A percentile compares a stretch with the other conserved stretches of the same genome.
These are phyloP conservation scores for Pezicula rhizophila DNA, from an alignment of 2,329 filamentous ascomycete genomes.

Conservation along the genomic window DNA sequence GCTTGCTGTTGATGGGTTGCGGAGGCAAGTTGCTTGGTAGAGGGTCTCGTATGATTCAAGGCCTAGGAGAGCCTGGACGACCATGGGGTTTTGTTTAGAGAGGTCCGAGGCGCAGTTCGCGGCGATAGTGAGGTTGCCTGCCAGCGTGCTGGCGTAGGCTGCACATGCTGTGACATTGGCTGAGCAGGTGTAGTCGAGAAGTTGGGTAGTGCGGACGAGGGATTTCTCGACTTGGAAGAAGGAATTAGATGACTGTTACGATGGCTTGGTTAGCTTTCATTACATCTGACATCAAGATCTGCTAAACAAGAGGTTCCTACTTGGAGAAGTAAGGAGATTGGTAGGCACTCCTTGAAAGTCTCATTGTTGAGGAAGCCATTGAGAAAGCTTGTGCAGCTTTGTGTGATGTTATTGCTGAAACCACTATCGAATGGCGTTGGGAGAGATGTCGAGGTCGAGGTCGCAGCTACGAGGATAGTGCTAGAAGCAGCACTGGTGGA, in stretches of 20 bases:
- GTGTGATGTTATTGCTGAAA: slow-evolving; percentile 55
- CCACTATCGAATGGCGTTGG: slow-evolving; percentile 64
- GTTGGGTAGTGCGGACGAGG: slow-evolving; percentile 64
- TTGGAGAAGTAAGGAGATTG: slow-evolving; percentile 77
- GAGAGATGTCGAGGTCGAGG: slow-evolving; percentile 34
- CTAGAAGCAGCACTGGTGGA: slow-evolving; percentile 10
- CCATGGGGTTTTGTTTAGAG: slow-evolving; percentile 57
- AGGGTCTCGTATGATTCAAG: slow-evolving; percentile 71
- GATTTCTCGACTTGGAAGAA: slow-evolving; percentile 79
- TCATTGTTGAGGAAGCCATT: slow-evolving; percentile 20
- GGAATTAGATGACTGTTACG: slow-evolving; percentile 64
- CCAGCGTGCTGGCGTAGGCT: slow-evolving; percentile 56
- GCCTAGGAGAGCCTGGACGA: slow-evolving; percentile 69
- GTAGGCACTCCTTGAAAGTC: slow-evolving; percentile 55
- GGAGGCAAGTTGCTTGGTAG: slow-evolving; percentile 76
- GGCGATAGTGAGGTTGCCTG: slow-evolving; percentile 54
- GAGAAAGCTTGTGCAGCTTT: slow-evolving; percentile 24
- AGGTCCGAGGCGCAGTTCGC: slow-evolving; percentile 70
- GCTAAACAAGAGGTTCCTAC: slow-evolving; percentile 36
- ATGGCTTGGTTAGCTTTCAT: slow-evolving; percentile 1
- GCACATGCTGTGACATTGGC: slow-evolving; percentile 62
- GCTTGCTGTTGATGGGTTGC: slow-evolving; percentile 54
- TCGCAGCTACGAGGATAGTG: slow-evolving; percentile 13
- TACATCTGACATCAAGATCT: background rate
- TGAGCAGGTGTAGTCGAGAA: slow-evolving; percentile 72